phyloP scores from a whole-genome alignment of 768 basidiomycete species.

The Suillus hirtellus region DNA sequence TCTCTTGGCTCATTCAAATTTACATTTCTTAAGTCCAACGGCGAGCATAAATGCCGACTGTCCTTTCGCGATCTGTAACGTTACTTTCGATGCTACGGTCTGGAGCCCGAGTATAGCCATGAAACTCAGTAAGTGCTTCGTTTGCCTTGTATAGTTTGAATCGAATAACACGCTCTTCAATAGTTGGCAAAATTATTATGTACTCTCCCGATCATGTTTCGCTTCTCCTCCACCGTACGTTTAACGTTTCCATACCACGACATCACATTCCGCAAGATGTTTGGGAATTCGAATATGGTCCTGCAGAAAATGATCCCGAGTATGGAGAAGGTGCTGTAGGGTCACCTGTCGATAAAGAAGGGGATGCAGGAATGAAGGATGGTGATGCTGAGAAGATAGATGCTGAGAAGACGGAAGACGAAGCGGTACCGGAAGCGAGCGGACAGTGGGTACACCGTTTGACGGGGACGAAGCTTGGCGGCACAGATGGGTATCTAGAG shows the following conservation, averaged over 20 bases:
- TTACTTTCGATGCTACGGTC: slow-evolving; percentile 80
- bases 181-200: slow-evolving; percentile 85
- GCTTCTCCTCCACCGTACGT: slow-evolving; percentile 85
- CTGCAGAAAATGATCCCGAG: slow-evolving; percentile 79
- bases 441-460: slow-evolving; percentile 81
- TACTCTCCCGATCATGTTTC: slow-evolving; percentile 93
- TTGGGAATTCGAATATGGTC: slow-evolving; percentile 87
- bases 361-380: slow-evolving; percentile 18
- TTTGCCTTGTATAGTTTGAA: neutral
- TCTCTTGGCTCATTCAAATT: slow-evolving; percentile 80
- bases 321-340: slow-evolving; percentile 41
- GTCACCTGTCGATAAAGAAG: neutral
- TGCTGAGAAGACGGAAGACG: slow-evolving; percentile 15
- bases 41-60: slow-evolving; percentile 79
- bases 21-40: slow-evolving; percentile 61
- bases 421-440: slow-evolving; percentile 43
- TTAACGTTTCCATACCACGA: slow-evolving; percentile 93
- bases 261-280: slow-evolving; percentile 81
- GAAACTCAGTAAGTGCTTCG: slow-evolving; percentile 56
- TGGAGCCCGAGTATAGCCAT: slow-evolving; percentile 88
- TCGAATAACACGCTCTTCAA: slow-evolving; percentile 4
- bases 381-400: neutral
- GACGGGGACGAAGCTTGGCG: slow-evolving; percentile 72
- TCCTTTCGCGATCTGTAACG: slow-evolving; percentile 75
- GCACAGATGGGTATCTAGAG: slow-evolving; percentile 61